Base-by-base conservation (phyloP, 2,329 filamentous ascomycete species). In the Clonostachys solani region DNA sequence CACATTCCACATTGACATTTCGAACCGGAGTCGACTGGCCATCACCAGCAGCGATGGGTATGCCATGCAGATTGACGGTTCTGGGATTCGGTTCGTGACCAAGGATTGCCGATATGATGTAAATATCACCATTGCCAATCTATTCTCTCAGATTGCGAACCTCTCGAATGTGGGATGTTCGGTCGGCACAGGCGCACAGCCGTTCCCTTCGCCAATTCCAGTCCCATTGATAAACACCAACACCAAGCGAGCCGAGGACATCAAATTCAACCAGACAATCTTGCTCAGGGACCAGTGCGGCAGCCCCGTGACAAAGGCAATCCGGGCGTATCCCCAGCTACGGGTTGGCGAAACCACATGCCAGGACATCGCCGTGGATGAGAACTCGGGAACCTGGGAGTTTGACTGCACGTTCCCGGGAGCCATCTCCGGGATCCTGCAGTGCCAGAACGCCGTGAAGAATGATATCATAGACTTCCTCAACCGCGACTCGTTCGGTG, bases 361-460 rank as follows among this genome's bases (percentile, higher is more conserved):
- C 46, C 51, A 52, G 2, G 54, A 59, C 4, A 53, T 62, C 6
- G 46, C 52, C 6, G 57, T 64, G 1, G 57, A 63, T 16, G 58
- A 56, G 23, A 17, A 48, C 0, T 57, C 52, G 5, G 65, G 65
- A 1, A 52, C 51, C 2, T 68, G 65, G 65, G 54, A 57, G 29
- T 68, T 68, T 49, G 60, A 60, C 23, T 70, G 67, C 45, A 57
- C 58, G 0, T 70, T 66, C 43, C 64, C 67, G 0, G 63, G 62
- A 1, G 55, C 57, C 2, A 55, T 56, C 12, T 65, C 66, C 2
- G 53, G 54, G 0, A 56, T 55, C 0, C 47, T 57, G 43, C 54
- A 50, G 17, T 70, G 67, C 45, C 58, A 66, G 43, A 48, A 52
- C 16, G 58, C 65, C 0, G 58, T 69, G 29, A 55, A 60, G 44